Conservation (phyloP, 2,329 filamentous ascomycete species). For the Cladophialophora chaetospira region DNA sequence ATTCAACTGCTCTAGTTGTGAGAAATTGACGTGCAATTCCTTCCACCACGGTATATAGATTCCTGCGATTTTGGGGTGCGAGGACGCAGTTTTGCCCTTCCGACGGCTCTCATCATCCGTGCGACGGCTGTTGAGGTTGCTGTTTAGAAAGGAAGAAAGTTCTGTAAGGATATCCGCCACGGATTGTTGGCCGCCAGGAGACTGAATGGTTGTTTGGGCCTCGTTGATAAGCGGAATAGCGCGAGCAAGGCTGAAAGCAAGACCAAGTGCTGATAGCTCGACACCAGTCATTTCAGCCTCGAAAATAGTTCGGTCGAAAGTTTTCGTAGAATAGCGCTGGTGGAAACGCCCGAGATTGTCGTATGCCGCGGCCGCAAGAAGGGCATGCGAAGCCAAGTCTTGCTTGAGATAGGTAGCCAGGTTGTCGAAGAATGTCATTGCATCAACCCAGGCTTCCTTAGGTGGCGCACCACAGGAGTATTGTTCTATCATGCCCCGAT, state of each 20-base stretch:
- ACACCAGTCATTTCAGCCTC: slow-evolving; percentile 25
- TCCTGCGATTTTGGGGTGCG: slow-evolving; percentile 11
- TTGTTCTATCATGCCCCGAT: slow-evolving; percentile 13
- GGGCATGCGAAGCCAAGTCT: slow-evolving; percentile 17
- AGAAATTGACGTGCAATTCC: slow-evolving; percentile 44
- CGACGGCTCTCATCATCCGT: background rate
- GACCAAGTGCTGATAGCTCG: slow-evolving; percentile 15
- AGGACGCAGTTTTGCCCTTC: background rate
- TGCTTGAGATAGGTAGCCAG: slow-evolving; percentile 27
- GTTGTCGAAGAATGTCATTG: slow-evolving; percentile 28
- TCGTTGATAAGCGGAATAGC: slow-evolving; percentile 8
- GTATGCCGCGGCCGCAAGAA: slow-evolving; percentile 11
- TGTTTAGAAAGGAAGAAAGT: slow-evolving; percentile 13
- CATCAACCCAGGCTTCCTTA: slow-evolving; percentile 24
- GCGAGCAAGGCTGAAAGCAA: slow-evolving; percentile 12
- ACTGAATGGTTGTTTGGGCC: background rate
- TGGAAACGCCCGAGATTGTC: slow-evolving; percentile 8
- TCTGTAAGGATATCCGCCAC: slow-evolving; percentile 3
- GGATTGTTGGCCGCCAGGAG: background rate
- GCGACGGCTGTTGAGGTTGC: slow-evolving; percentile 3
- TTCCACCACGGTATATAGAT: slow-evolving; percentile 42
- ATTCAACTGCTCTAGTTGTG: slow-evolving; percentile 46
- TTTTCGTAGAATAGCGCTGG: background rate
- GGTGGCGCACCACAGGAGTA: slow-evolving; percentile 28
- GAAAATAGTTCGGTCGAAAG: background rate